phyloP scores from a whole-genome alignment of 805 yeast genomes.

The Yarrowia divulgata region DNA sequence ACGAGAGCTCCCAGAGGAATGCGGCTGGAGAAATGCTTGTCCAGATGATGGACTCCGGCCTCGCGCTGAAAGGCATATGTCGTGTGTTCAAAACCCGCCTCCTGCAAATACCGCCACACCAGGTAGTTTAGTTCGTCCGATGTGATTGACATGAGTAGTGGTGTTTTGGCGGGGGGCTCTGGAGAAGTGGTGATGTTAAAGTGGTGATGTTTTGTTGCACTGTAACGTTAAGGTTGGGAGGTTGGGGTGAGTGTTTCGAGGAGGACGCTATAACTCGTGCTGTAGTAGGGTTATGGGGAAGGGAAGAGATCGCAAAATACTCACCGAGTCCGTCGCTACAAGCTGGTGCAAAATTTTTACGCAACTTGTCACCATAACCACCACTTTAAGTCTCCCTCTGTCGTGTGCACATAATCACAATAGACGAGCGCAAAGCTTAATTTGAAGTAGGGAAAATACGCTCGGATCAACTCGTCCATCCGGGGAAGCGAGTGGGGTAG shows the following conservation, averaged over 20 bases:
- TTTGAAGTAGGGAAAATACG: background rate
- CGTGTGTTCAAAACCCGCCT: constrained; percentile 68
- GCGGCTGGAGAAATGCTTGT: constrained; percentile 56
- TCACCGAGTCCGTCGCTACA: background rate
- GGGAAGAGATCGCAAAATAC: background rate
- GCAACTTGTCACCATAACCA: background rate
- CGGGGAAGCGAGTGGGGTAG: background rate
- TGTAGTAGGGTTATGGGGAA: background rate
- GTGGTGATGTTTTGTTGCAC: constrained; percentile 33
- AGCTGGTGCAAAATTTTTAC: background rate
- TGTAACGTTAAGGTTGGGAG: constrained; percentile 13
- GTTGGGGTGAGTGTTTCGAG: background rate
- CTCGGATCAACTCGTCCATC: constrained; percentile 15
- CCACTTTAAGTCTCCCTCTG: background rate
- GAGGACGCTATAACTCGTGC: too few species aligned
- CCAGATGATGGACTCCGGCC: constrained; percentile 66
- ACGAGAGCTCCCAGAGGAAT: constrained; percentile 85
- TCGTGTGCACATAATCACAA: background rate
- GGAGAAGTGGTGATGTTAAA: constrained; percentile 29
- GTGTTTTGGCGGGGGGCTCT: background rate
- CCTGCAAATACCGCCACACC: constrained; percentile 92
- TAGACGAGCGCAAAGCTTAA: constrained; percentile 7
- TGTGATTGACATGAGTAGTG: constrained; percentile 70
- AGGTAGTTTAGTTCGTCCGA: constrained; percentile 87
- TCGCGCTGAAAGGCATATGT: constrained; percentile 84